Evolutionary conservation across 306 rosid species (phyloP).

Genomic region (Cotoneaster glaucophyllus): DNA sequence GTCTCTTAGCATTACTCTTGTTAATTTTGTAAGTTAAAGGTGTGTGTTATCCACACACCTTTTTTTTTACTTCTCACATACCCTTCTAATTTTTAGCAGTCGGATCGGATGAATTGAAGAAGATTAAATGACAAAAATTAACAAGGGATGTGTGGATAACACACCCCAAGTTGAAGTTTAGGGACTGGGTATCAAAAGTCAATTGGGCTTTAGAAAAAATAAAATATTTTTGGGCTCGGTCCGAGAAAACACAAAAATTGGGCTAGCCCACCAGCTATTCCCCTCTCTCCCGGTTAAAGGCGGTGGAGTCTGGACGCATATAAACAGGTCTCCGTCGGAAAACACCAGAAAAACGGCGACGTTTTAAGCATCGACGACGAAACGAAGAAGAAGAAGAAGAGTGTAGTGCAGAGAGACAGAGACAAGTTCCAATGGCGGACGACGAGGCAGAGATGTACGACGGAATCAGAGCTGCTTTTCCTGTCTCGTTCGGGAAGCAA

Average conservation of each 20-base stretch:
- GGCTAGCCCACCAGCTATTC: background rate
- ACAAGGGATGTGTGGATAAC: too few species aligned
- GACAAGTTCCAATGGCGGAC: constrained; percentile 24
- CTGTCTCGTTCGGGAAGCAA: constrained; percentile 81
- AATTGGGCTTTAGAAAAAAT: background rate
- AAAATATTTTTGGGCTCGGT: background rate
- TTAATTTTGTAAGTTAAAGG: too few species aligned
- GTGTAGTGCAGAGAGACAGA: too few species aligned
- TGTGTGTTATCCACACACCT: too few species aligned
- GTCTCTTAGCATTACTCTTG: too few species aligned
- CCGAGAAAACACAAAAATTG: background rate
- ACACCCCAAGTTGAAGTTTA: background rate
- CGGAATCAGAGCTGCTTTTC: constrained; percentile 71
- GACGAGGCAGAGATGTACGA: constrained; percentile 74
- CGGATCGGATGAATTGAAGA: accelerated
- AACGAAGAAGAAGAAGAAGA: background rate
- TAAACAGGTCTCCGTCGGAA: background rate
- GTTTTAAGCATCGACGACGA: background rate
- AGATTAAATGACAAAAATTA: too few species aligned
- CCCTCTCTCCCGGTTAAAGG: background rate
- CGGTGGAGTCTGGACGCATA: background rate
- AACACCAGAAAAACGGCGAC: background rate
- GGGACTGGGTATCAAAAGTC: background rate
- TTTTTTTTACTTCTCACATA: too few species aligned
- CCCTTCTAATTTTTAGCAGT: too few species aligned